phyloP scores from a whole-genome alignment of 2,329 filamentous ascomycete species.

The Trichophyton mentagrophytes region DNA sequence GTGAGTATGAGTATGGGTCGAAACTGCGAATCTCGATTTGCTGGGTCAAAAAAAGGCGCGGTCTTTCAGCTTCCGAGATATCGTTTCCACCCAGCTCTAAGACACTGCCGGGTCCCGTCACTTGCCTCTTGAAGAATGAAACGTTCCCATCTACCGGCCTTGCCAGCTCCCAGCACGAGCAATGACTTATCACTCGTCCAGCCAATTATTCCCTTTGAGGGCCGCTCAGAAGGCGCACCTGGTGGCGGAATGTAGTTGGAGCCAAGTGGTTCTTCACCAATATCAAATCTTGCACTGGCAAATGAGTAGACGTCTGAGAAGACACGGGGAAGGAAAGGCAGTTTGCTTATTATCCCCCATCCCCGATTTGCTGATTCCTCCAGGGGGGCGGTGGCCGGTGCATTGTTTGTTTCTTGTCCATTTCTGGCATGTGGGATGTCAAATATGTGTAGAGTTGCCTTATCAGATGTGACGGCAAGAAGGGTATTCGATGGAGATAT shows the following conservation, averaged over 20 bases:
- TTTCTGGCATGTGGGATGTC: conserved; percentile 51
- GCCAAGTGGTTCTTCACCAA: conserved; percentile 54
- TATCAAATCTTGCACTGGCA: conserved; percentile 65
- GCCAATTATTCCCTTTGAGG: conserved; percentile 71
- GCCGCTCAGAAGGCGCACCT: conserved; percentile 42
- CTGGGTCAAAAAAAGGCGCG: not conserved
- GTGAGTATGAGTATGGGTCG: not conserved
- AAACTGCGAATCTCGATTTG: not conserved
- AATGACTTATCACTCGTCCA: conserved; percentile 67
- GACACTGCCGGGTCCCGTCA: conserved; percentile 53
- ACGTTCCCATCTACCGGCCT: conserved; percentile 76
- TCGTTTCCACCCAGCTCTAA: conserved; percentile 69
- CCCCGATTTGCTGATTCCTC: conserved; percentile 48
- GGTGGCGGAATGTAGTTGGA: conserved; percentile 37
- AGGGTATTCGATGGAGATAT: conserved; percentile 72
- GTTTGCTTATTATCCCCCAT: conserved; percentile 73
- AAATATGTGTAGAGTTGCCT: conserved; percentile 89
- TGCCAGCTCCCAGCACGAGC: conserved; percentile 64
- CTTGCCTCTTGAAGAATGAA: conserved; percentile 59
- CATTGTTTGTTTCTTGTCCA: conserved; percentile 20
- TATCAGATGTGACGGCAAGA: conserved; percentile 89
- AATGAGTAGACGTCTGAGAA: conserved; percentile 88
- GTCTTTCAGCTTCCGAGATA: conserved; percentile 44
- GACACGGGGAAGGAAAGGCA: conserved; percentile 71
- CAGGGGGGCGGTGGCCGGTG: conserved; percentile 13